Percentiles rank a stretch among this genome's conserved stretches.
These are phyloP conservation scores for Schizophyllum commune DNA, from an alignment of 1,284 basidiomycete genomes.

Conservation along the genomic window DNA sequence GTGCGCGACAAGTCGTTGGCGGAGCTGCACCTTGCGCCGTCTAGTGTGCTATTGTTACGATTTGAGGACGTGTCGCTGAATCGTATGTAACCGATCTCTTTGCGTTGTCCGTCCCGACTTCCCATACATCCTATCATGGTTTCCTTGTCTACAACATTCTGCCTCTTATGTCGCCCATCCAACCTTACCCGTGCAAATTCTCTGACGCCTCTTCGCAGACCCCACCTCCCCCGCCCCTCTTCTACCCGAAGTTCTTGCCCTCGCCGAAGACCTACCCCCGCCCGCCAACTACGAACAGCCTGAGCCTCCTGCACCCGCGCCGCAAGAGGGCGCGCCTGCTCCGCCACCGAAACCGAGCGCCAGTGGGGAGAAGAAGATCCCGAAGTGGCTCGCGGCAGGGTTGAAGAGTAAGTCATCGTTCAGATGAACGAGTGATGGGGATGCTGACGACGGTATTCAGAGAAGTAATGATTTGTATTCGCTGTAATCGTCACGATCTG, in stretches of 20 bases:
- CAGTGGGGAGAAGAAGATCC: constrained; percentile 49
- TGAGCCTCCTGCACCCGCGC: constrained; percentile 17
- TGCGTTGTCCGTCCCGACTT: neutral
- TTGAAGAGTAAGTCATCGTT: neutral
- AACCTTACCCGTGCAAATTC: neutral
- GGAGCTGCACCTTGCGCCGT: constrained; percentile 72
- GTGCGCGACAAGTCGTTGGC: constrained; percentile 60
- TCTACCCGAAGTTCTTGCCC: constrained; percentile 43
- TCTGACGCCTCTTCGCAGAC: constrained; percentile 24
- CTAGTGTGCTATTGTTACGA: constrained; percentile 67
- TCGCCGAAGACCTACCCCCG: constrained; percentile 55
- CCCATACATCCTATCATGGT: neutral
- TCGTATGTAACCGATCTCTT: constrained; percentile 31
- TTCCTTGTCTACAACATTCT: constrained; percentile 1
- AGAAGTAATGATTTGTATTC: neutral
- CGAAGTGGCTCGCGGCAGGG: constrained; percentile 49
- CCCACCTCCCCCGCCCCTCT: constrained; percentile 55
- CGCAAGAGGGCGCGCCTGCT: constrained; percentile 10
- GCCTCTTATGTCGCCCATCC: neutral
- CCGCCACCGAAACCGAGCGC: constrained; percentile 8
- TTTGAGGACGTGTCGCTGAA: constrained; percentile 72
- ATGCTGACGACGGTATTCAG: neutral
- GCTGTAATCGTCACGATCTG: too few species aligned
- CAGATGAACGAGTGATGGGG: neutral
- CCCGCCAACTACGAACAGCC: constrained; percentile 31